phyloP scores from a whole-genome alignment of 176 grass and related monocot species.

The Puya raimondii region DNA sequence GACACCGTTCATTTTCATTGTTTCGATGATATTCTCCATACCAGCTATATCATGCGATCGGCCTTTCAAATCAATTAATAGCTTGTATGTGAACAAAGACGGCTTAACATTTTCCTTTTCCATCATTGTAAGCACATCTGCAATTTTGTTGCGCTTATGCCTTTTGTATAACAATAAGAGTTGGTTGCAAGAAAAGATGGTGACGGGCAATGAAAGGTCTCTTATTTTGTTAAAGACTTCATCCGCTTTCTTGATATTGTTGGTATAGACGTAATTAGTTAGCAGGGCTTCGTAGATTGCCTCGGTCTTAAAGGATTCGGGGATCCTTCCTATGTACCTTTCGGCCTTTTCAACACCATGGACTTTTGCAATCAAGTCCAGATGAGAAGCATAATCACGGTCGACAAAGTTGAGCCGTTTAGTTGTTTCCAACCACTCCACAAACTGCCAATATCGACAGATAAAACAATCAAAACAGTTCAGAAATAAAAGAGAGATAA shows the following conservation, averaged over 20 bases:
- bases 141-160: conserved; percentile 37
- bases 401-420: conserved; percentile 46
- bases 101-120: conserved; percentile 55
- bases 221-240: conserved; percentile 70
- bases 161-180: conserved; percentile 66
- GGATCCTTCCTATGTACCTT: conserved; percentile 47
- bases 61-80: conserved; percentile 63
- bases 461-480: not conserved
- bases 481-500: conserved; percentile 13
- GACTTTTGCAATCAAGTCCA: conserved; percentile 65
- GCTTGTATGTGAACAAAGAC: conserved; percentile 52
- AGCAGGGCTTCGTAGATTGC: conserved; percentile 52
- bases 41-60: conserved; percentile 52
- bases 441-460: conserved; percentile 41
- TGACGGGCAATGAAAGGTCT: conserved; percentile 41
- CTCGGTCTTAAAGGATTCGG: conserved; percentile 45
- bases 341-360: conserved; percentile 50
- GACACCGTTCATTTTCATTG: conserved; percentile 45
- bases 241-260: conserved; percentile 51
- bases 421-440: conserved; percentile 46
- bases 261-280: conserved; percentile 36
- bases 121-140: conserved; percentile 51
- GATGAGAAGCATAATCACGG: conserved; percentile 52
- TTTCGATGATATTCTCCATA: conserved; percentile 46
- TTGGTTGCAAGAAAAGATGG: conserved; percentile 60